phyloP scores from a whole-genome alignment of 2,329 filamentous ascomycete species.

The Neocatenulostroma microsporum region DNA sequence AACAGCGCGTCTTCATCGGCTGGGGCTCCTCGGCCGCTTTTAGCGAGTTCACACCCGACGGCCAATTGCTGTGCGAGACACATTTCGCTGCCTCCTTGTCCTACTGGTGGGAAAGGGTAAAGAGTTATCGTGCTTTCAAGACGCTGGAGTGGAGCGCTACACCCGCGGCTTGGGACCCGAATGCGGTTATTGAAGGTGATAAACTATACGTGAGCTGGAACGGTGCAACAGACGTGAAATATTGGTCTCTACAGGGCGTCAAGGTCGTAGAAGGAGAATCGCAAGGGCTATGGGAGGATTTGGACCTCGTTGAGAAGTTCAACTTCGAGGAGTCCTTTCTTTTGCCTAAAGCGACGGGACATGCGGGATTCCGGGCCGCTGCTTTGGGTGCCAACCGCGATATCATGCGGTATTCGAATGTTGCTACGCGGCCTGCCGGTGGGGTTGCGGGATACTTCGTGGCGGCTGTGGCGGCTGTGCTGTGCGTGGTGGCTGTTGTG shows the following conservation, averaged over 20 bases:
- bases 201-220: slow-evolving; percentile 48
- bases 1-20: slow-evolving; percentile 46
- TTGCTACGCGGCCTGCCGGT: not conserved
- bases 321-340: slow-evolving; percentile 13
- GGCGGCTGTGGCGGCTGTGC: not conserved
- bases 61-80: slow-evolving; percentile 35
- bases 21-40: slow-evolving; percentile 49
- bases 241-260: slow-evolving; percentile 35
- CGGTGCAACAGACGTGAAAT: slow-evolving; percentile 39
- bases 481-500: not conserved
- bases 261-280: slow-evolving; percentile 4
- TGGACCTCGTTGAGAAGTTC: slow-evolving; percentile 10
- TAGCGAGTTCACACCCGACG: slow-evolving; percentile 39
- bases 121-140: slow-evolving; percentile 33
- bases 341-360: slow-evolving; percentile 4
- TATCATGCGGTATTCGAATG: slow-evolving; percentile 11
- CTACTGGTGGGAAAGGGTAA: slow-evolving; percentile 25
- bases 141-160: slow-evolving; percentile 23
- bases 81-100: slow-evolving; percentile 33
- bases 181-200: slow-evolving; percentile 14
- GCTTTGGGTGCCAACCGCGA: slow-evolving; percentile 14
- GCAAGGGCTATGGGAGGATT: slow-evolving; percentile 5
- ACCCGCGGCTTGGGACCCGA: slow-evolving; percentile 20
- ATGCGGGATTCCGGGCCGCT: slow-evolving; percentile 14
- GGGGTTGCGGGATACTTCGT: not conserved